Evolutionary conservation across 2,329 filamentous ascomycete genomes (phyloP), one percentile per base, ranked within the genome.

Genomic region (Calycina herbarum): DNA sequence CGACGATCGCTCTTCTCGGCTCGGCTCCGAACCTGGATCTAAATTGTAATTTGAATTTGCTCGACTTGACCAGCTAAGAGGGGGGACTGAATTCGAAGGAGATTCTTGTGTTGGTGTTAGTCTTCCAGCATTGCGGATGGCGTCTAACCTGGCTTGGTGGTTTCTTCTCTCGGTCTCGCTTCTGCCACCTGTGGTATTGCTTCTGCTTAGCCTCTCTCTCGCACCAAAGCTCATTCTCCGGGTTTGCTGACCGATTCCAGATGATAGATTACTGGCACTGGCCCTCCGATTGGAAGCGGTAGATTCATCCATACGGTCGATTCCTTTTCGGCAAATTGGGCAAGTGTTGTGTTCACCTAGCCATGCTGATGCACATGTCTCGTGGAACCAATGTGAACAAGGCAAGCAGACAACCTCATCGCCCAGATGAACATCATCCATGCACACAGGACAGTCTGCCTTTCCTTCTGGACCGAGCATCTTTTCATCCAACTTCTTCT

Each of bases 321-420:
- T 73, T 8, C 75, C 75, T 68, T 76, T 85, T 48, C 91, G 85
- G 74, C 91, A 94, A 62, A 93, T 89, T 1, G 94, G 94, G 73
- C 94, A 98, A 0, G 94, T 97, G 73, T 97, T 93, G 77, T 97
- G 94, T 77, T 96, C 91, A 72, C 85, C 86, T 61, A 98, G 80
- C 94, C 94, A 98, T 60, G 91, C 82, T 29, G 87, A 84, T 40
- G 95, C 91, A 73, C 94, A 98, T 31, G 86, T 82, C 65, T 89
- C 89, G 74, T 97, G 94, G 76, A 97, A 98, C 92, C 93, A 97
- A 75, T 99, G 95, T 66, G 87, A 90, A 79, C 95, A 99, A 0
- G 93, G 93, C 61, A 99, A 79, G 57, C 89, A 84, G 0, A 91
- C 86, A 5, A 94, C 92, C 75, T 91, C 87, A 35, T 91, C 88